Conservation (phyloP, 768 basidiomycete species). For the Suillus americanus region DNA sequence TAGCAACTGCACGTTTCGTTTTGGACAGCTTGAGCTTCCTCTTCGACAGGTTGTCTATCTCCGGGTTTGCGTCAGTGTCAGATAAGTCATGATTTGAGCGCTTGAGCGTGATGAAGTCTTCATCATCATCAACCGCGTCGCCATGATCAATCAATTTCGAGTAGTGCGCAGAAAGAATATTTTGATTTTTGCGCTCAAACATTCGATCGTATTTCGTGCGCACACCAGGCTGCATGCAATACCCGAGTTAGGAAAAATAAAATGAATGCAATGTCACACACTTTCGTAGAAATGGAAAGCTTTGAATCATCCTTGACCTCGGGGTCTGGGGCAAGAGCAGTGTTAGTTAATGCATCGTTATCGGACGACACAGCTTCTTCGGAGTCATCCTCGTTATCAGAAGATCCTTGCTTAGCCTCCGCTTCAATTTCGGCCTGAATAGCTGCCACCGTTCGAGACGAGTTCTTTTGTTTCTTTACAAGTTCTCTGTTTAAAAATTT, state of each 20-base stretch:
- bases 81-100: constrained; percentile 82
- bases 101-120: constrained; percentile 93
- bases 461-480: constrained; percentile 78
- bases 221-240: constrained; percentile 41
- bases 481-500: constrained; percentile 74
- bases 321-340: constrained; percentile 1
- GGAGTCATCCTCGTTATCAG: constrained; percentile 19
- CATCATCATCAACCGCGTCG: constrained; percentile 45
- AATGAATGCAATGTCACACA: constrained; percentile 22
- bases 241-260: not conserved
- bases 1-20: constrained; percentile 71
- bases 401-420: constrained; percentile 16
- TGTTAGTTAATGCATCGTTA: constrained; percentile 15
- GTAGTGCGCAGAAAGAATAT: constrained; percentile 88
- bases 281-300: constrained; percentile 34
- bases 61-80: constrained; percentile 32
- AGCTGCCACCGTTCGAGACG: constrained; percentile 44
- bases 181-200: constrained; percentile 96
- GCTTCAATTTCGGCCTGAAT: constrained; percentile 31
- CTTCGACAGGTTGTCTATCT: constrained; percentile 68
- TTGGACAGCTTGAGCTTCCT: constrained; percentile 76
- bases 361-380: constrained; percentile 30
- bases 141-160: constrained; percentile 79
- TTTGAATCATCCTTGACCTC: constrained; percentile 22
- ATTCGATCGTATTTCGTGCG: constrained; percentile 97